Conservation (phyloP, 192 early-diverging fungal genomes). For the Entomortierella beljakovae region DNA sequence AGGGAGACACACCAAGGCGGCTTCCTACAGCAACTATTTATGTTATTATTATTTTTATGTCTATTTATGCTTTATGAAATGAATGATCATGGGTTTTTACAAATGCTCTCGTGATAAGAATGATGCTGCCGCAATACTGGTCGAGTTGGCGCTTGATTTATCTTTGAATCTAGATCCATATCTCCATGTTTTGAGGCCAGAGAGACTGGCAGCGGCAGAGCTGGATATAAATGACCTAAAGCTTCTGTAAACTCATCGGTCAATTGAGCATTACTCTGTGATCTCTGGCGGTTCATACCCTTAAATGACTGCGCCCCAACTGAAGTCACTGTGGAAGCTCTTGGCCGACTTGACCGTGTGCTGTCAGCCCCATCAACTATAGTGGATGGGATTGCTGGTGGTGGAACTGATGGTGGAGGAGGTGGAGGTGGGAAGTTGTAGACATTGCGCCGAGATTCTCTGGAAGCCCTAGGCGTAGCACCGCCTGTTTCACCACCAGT, state of each 20-base stretch:
- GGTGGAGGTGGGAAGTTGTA: constrained; percentile 36
- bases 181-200: not conserved
- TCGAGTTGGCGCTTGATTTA: not conserved
- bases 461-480: constrained; percentile 17
- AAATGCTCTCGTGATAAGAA: not conserved
- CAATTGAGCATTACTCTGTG: constrained; percentile 5
- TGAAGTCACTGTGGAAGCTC: constrained; percentile 10
- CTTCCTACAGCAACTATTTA: too few species aligned
- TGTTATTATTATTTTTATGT: too few species aligned
- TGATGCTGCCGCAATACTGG: not conserved
- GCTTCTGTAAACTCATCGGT: not conserved
- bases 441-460: constrained; percentile 8
- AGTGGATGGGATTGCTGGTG: constrained; percentile 33
- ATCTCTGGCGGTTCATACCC: not conserved
- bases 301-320: not conserved
- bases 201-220: not conserved
- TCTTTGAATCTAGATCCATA: not conserved
- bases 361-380: not conserved
- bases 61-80: not conserved
- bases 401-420: constrained; percentile 33
- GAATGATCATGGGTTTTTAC: not conserved
- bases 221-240: not conserved
- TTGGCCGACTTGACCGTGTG: not conserved
- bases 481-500: not conserved
- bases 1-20: too few species aligned